Evolutionary conservation across 192 early-diverging fungal species (phyloP), one percentile per base, ranked within the genome.

Genomic region (Backusella luteola): DNA sequence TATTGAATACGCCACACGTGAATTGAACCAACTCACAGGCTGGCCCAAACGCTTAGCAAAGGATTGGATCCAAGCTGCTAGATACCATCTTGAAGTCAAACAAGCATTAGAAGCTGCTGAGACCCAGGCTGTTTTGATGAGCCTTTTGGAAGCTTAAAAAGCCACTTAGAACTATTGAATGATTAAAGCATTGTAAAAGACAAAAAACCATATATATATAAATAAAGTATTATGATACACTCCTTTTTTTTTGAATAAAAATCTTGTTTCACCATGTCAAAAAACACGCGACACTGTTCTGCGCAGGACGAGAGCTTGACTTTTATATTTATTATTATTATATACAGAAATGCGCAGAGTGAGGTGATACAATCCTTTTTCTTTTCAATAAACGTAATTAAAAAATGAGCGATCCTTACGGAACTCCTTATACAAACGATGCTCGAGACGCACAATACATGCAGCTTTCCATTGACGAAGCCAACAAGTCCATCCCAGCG

Each of bases 1-100:
- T 81, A 78, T 98, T 67, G 95, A 96, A 66, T 80, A 84, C 66
- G 95, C 95, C 6, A 81, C 93, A 14, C 87, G 96, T 75, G 95
- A 98, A 79, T 80, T 96, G 74, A 96, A 96, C 84, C 95, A 96
- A 83, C 85, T 98, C 34, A 89, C 84, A 69, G 96, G 96, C 23
- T 98, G 96, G 96, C 87, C 93, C 23, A 91, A 92, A 83, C 84
- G 83, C 74, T 83, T 98, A 69, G 93, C 94, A 11, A 79, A 86
- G 79, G 96, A 96, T 84, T 98, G 96, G 96, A 86, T 98, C 66
- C 79, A 81, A 63, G 83, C 87, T 38, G 93, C 95, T 0, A 87
- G 94, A 52, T 82, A 82, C 75, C 89, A 94, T 85, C 87, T 98
- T 75, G 93, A 95, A 80, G 85, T 96, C 38, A 88, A 92, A 81